phyloP scores from a whole-genome alignment of 441 rosid species.

The Populus hybrid region DNA sequence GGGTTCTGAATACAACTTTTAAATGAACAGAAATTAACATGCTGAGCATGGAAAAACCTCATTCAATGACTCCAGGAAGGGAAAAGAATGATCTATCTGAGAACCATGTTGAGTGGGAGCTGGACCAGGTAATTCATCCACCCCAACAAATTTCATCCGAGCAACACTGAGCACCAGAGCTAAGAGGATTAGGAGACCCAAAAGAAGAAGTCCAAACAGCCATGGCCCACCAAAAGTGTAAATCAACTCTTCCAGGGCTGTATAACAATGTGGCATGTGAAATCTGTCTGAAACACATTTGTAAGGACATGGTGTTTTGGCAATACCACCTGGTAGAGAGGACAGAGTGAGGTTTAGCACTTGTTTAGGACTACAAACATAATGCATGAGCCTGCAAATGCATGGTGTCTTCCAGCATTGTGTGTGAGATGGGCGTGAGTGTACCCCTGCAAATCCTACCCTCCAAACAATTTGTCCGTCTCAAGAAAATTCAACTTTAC shows the following conservation, averaged over 20 bases:
- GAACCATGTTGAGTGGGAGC: constrained; percentile 94
- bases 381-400: background rate
- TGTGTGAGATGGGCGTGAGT: background rate
- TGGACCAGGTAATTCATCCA: constrained; percentile 91
- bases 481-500: background rate
- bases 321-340: constrained; percentile 71
- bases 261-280: constrained; percentile 96
- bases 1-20: background rate
- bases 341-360: background rate
- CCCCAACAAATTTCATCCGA: constrained; percentile 94
- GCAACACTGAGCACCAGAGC: constrained; percentile 99
- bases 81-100: constrained; percentile 95
- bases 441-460: too few relatives aligned
- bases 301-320: constrained; percentile 91
- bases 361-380: background rate
- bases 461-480: background rate
- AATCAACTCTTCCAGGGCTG: constrained; percentile 96
- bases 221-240: constrained; percentile 99
- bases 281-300: constrained; percentile 89
- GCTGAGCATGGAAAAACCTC: constrained; percentile 58
- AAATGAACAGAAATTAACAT: constrained; percentile 1
- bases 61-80: constrained; percentile 94
- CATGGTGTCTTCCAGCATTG: background rate
- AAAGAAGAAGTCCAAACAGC: constrained; percentile 86
- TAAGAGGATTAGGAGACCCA: constrained; percentile 85